Conservation (phyloP, 768 basidiomycete species). For the Kondoa subrosea region DNA sequence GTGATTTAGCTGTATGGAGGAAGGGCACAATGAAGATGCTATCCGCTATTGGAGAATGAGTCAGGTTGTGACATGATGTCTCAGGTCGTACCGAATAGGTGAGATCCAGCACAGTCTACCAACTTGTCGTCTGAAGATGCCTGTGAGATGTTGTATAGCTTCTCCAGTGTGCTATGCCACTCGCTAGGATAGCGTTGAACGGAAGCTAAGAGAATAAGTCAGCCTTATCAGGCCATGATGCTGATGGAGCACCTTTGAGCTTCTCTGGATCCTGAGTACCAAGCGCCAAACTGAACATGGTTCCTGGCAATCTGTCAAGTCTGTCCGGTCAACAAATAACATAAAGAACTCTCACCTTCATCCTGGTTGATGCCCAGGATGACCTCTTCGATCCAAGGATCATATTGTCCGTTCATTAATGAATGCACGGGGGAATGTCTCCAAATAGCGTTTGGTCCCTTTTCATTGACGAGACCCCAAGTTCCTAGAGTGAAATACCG, state of each 20-base stretch:
- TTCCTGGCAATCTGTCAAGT: background rate
- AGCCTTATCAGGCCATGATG: too few species aligned
- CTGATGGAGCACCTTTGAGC: too few species aligned
- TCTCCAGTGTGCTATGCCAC: background rate
- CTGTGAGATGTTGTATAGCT: background rate
- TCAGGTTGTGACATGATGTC: background rate
- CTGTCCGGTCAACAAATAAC: background rate
- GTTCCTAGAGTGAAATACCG: background rate
- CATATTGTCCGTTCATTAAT: background rate
- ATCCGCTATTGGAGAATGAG: background rate
- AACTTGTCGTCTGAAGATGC: background rate
- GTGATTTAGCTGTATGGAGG: background rate
- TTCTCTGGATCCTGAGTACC: background rate
- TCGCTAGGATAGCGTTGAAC: background rate
- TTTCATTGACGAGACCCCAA: background rate
- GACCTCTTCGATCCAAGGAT: background rate
- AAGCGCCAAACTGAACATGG: background rate
- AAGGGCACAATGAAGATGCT: background rate
- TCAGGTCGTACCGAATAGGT: background rate
- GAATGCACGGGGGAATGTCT: background rate
- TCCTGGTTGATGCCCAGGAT: background rate
- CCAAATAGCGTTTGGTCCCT: background rate
- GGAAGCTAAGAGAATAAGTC: too few species aligned
- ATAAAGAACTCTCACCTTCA: background rate
- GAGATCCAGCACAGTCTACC: background rate